Evolutionary conservation across 2,329 filamentous ascomycete genomes (phyloP).

Genomic region (Monosporascus sp.): DNA sequence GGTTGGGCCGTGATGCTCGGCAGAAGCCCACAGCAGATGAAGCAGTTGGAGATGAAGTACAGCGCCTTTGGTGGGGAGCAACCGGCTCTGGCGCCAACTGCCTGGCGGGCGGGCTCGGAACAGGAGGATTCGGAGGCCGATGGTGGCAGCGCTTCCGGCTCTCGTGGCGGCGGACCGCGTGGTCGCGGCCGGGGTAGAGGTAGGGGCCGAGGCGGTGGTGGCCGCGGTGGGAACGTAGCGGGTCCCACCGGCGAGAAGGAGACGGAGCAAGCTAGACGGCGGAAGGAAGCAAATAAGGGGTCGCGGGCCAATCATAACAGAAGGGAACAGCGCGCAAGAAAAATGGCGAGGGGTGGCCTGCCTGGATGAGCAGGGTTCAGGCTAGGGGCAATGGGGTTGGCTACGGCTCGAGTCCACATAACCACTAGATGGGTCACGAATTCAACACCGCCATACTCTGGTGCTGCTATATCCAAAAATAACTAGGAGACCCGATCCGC

Average conservation of each 20-base stretch:
- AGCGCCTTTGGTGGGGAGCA: conserved; percentile 63
- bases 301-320: conserved; percentile 83
- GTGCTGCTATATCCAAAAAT: neutral
- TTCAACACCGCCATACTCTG: neutral
- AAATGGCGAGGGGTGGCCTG: conserved; percentile 54
- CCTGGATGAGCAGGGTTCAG: conserved; percentile 14
- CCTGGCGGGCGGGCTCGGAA: conserved; percentile 56
- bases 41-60: conserved; percentile 66
- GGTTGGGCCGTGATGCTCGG: conserved; percentile 87
- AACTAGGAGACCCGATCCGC: neutral
- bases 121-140: conserved; percentile 51
- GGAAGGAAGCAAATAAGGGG: conserved; percentile 78
- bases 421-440: neutral
- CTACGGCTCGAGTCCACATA: neutral
- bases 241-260: conserved; percentile 62
- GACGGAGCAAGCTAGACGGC: conserved; percentile 65
- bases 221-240: conserved; percentile 55
- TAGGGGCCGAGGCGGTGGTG: conserved; percentile 44
- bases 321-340: conserved; percentile 62
- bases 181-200: conserved; percentile 41
- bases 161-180: conserved; percentile 41
- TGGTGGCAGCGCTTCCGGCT: conserved; percentile 30
- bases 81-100: conserved; percentile 56
- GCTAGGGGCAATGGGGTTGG: too few relatives aligned
- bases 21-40: conserved; percentile 64